These are phyloP conservation scores for Chrysophaeum taylorii DNA, from an alignment of 352 stramenopile genomes.

Conservation along the genomic window DNA sequence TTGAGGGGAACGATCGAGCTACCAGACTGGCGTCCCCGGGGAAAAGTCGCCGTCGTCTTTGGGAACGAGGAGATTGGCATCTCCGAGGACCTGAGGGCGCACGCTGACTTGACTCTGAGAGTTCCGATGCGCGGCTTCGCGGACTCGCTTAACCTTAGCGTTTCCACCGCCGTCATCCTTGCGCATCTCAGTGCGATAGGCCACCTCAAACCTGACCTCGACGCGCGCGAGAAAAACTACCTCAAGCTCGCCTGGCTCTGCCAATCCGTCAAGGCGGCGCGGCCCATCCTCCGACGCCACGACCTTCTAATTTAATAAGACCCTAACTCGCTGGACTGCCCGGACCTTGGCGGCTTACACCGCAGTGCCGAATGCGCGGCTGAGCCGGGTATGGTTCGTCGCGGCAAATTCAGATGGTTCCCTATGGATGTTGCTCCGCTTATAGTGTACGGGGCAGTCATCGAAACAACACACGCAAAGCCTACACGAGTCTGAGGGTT, in stretches of 20 bases:
- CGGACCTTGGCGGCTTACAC: too few species aligned
- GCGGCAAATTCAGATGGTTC: too few species aligned
- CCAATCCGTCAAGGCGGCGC: background rate
- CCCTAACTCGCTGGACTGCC: too few species aligned
- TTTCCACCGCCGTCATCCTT: conserved; percentile 56
- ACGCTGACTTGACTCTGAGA: conserved; percentile 56
- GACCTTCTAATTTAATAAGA: too few species aligned
- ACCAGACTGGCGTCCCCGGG: too few species aligned
- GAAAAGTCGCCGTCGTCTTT: conserved; percentile 53
- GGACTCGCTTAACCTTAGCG: conserved; percentile 65
- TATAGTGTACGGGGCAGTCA: too few species aligned
- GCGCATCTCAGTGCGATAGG: conserved; percentile 21
- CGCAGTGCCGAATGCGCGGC: too few species aligned
- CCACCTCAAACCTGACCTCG: background rate
- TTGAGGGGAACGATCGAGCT: conserved; percentile 40
- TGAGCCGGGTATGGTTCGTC: too few species aligned
- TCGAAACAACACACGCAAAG: too few species aligned
- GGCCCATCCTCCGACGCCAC: background rate
- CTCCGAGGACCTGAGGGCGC: conserved; percentile 45
- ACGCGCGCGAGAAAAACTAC: background rate
- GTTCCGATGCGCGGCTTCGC: conserved; percentile 68
- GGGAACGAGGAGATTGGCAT: conserved; percentile 67
- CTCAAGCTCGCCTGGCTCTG: conserved; percentile 15
- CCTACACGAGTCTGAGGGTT: too few species aligned
- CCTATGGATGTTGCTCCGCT: too few species aligned